Percentiles rank a stretch among this genome's conserved stretches.
Conservation (phyloP, 2,329 filamentous ascomycete species). For the Ophiocordyceps sinensis region DNA sequence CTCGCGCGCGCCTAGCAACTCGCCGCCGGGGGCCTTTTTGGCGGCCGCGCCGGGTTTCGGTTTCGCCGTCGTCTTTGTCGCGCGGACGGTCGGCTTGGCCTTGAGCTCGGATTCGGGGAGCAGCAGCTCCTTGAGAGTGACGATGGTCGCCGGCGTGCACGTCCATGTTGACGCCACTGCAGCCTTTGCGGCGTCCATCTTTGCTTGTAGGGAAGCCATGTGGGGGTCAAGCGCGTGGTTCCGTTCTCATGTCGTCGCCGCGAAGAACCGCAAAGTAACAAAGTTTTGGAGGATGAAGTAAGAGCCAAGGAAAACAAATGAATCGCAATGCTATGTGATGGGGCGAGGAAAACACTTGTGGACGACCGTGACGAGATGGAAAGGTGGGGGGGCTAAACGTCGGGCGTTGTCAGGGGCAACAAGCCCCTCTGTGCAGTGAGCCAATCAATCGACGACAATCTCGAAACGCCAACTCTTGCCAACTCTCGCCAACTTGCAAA, state of each 20-base stretch:
- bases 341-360: neutral
- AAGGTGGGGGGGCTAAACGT: constrained; percentile 14
- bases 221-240: constrained; percentile 10
- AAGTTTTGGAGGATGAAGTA: neutral
- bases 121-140: constrained; percentile 32
- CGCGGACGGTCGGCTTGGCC: constrained; percentile 12
- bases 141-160: constrained; percentile 35
- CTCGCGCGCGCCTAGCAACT: constrained; percentile 28
- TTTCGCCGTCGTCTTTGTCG: constrained; percentile 13
- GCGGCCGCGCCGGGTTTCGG: constrained; percentile 8
- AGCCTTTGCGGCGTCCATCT: constrained; percentile 36
- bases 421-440: constrained; percentile 1
- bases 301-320: constrained; percentile 8
- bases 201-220: constrained; percentile 30
- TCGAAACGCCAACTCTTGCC: too few species aligned
- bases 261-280: neutral
- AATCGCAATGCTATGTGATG: constrained; percentile 6
- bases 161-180: constrained; percentile 37
- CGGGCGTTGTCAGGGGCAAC: constrained; percentile 23
- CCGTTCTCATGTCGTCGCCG: constrained; percentile 19
- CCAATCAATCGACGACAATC: neutral
- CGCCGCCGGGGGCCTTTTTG: constrained; percentile 8
- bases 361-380: neutral
- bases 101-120: constrained; percentile 17
- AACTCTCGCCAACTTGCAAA: too few species aligned